Evolutionary conservation across 495 filamentous ascomycete genomes (phyloP).

Genomic region (Paragyromitra xinjiangensis): DNA sequence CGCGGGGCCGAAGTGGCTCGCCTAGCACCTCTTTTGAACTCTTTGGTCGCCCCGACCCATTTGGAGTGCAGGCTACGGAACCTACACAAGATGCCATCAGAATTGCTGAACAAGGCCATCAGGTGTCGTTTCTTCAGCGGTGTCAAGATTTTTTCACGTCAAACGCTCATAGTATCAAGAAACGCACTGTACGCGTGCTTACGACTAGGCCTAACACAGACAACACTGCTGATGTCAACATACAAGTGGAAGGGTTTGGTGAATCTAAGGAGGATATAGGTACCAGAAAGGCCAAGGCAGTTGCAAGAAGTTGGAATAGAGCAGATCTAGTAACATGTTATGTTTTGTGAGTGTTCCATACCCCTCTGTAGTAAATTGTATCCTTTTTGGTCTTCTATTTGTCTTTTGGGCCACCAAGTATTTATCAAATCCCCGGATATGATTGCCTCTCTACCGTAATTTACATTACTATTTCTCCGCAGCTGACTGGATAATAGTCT

Average conservation of each 20-base stretch:
- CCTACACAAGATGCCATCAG: constrained; percentile 25
- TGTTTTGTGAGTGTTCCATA: constrained; percentile 28
- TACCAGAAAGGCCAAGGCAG: constrained; percentile 39
- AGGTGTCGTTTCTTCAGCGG: neutral
- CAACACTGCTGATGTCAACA: neutral
- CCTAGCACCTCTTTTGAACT: neutral
- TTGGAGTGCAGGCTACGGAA: constrained; percentile 13
- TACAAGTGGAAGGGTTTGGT: neutral
- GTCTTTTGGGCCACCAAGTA: too few species aligned
- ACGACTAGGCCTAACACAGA: neutral
- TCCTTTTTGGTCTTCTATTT: neutral
- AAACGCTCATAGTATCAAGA: constrained; percentile 11
- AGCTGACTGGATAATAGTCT: constrained; percentile 16
- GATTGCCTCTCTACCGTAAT: too few species aligned
- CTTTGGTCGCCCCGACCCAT: constrained; percentile 10
- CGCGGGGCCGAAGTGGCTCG: neutral
- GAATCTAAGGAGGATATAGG: constrained; percentile 48
- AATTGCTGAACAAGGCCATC: constrained; percentile 14
- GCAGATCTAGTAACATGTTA: constrained; percentile 38
- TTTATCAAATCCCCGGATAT: too few species aligned
- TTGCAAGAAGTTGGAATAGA: constrained; percentile 47
- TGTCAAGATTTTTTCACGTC: neutral
- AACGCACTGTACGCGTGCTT: constrained; percentile 3
- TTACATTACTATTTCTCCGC: neutral
- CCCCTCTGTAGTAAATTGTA: neutral